Percentiles rank a stretch among this genome's conserved stretches.
phyloP scores from a whole-genome alignment of 2,329 filamentous ascomycete species.

The Mollisiaceae sp. region DNA sequence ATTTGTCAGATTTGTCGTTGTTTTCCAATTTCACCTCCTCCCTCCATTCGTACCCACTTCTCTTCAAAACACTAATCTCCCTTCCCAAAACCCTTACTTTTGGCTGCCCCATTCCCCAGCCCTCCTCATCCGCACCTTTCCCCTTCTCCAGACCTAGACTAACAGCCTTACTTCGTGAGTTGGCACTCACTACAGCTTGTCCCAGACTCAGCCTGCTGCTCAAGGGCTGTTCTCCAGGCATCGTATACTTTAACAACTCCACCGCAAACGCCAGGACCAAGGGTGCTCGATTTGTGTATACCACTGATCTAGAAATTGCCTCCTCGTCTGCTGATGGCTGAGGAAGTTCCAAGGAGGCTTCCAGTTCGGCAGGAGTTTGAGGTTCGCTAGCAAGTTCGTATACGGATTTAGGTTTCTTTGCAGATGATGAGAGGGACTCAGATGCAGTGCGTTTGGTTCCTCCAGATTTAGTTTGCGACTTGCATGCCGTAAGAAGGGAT shows the following conservation, averaged over 20 bases:
- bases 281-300: conserved; percentile 82
- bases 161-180: conserved; percentile 77
- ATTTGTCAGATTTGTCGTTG: background rate
- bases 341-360: conserved; percentile 66
- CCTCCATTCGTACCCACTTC: conserved; percentile 72
- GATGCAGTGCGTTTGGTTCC: conserved; percentile 31
- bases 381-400: conserved; percentile 39
- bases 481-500: conserved; percentile 40
- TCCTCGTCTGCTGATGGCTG: conserved; percentile 59
- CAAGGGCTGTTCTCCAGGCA: conserved; percentile 77
- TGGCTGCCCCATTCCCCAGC: conserved; percentile 75
- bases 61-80: conserved; percentile 75
- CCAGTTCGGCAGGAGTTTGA: conserved; percentile 59
- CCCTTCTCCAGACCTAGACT: conserved; percentile 74
- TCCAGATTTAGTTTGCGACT: conserved; percentile 32
- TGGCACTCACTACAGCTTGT: conserved; percentile 83
- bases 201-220: conserved; percentile 84
- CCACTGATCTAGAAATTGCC: conserved; percentile 58
- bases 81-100: conserved; percentile 74
- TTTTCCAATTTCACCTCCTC: conserved; percentile 16
- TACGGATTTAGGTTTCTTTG: conserved; percentile 38
- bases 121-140: conserved; percentile 68
- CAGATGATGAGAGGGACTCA: conserved; percentile 25
- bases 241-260: conserved; percentile 75
- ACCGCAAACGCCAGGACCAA: conserved; percentile 82